Conservation (phyloP, 768 basidiomycete genomes). For the Lentinula detonsa region DNA sequence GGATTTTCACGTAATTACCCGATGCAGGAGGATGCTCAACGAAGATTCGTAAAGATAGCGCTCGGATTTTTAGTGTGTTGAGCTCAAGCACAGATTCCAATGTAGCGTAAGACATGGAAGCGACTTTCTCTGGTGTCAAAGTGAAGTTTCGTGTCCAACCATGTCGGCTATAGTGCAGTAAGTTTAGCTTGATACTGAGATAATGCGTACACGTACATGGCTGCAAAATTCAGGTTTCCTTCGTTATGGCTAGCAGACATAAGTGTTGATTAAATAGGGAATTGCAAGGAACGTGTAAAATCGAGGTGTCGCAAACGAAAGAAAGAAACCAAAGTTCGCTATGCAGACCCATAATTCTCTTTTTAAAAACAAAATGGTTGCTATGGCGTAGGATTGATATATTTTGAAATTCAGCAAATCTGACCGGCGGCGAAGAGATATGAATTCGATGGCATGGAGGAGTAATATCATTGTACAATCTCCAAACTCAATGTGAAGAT, state of each 20-base stretch:
- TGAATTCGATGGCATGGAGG: neutral
- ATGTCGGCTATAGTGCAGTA: slow-evolving; percentile 12
- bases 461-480: too few relatives aligned
- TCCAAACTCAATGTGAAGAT: too few relatives aligned
- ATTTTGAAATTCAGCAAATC: neutral
- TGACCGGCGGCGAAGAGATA: neutral
- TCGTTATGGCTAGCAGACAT: slow-evolving; percentile 5
- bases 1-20: slow-evolving; percentile 15
- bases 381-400: neutral
- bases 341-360: neutral
- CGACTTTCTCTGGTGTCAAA: slow-evolving; percentile 15
- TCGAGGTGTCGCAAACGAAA: neutral
- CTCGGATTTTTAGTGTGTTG: slow-evolving; percentile 17
- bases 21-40: slow-evolving; percentile 18
- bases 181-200: neutral
- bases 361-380: neutral
- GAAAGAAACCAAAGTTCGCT: neutral
- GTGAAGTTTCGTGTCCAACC: slow-evolving; percentile 19
- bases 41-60: slow-evolving; percentile 16
- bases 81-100: slow-evolving; percentile 18
- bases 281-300: neutral
- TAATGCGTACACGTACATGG: neutral
- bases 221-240: slow-evolving; percentile 7
- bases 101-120: slow-evolving; percentile 15
- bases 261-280: neutral